These are phyloP conservation scores for Ustanciosporium gigantosporum DNA, from an alignment of 1,284 basidiomycete genomes.

Conservation along the genomic window DNA sequence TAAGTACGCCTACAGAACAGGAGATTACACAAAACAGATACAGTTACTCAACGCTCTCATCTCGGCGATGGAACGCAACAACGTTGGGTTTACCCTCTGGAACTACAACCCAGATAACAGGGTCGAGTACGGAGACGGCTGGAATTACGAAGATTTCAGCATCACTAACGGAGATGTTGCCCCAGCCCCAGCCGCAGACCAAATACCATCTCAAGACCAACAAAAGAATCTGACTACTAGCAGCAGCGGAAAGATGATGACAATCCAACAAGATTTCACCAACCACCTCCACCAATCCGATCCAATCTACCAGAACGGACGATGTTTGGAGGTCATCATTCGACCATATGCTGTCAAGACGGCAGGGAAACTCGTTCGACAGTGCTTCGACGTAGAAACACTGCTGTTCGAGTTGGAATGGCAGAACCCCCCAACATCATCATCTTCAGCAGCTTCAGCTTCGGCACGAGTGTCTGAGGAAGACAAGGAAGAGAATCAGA, in stretches of 20 bases:
- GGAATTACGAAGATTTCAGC: conserved; percentile 77
- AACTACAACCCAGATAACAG: conserved; percentile 89
- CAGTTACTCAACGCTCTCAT: conserved; percentile 61
- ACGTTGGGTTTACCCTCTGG: conserved; percentile 69
- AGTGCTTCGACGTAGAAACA: conserved; percentile 42
- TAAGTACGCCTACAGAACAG: conserved; percentile 60
- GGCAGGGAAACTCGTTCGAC: conserved; percentile 52
- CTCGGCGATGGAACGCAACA: conserved; percentile 54
- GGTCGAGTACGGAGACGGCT: conserved; percentile 78
- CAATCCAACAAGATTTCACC: conserved; percentile 44
- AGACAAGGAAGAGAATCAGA: neutral
- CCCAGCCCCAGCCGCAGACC: no score
- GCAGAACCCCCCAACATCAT: conserved; percentile 25
- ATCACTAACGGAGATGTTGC: conserved; percentile 75
- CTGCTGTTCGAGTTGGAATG: conserved; percentile 50
- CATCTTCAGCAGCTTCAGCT: neutral
- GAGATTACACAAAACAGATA: conserved; percentile 68
- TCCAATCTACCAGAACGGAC: conserved; percentile 74
- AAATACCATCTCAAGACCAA: no score
- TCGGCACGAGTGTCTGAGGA: conserved; percentile 16
- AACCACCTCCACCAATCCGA: conserved; percentile 63
- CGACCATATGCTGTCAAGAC: conserved; percentile 60
- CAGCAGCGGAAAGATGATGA: conserved; percentile 1
- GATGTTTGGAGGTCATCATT: conserved; percentile 73
- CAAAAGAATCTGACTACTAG: no score